Evolutionary conservation across 2,329 filamentous ascomycete species (phyloP).

Genomic region (Venturiaceae sp.): DNA sequence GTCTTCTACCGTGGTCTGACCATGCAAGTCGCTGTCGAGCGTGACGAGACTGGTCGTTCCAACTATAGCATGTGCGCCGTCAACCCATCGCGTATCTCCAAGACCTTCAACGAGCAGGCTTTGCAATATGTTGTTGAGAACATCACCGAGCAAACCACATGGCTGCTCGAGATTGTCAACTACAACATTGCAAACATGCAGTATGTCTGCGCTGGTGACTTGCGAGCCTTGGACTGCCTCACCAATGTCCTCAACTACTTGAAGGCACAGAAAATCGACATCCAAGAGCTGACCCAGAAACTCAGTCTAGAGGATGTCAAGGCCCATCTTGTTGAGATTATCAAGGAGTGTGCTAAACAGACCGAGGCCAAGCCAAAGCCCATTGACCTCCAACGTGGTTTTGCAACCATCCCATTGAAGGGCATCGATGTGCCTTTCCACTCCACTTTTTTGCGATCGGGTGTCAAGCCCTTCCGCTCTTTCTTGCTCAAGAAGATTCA

Average conservation of each 20-base stretch:
- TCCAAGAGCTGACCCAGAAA: conserved; percentile 81
- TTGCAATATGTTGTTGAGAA: conserved; percentile 95
- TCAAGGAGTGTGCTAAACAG: conserved; percentile 75
- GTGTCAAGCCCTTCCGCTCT: conserved; percentile 96
- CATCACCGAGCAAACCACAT: conserved; percentile 85
- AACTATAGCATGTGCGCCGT: conserved; percentile 99
- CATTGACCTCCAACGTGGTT: conserved; percentile 84
- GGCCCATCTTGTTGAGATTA: conserved; percentile 80
- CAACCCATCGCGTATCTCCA: conserved; percentile 95
- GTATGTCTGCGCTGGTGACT: conserved; percentile 58
- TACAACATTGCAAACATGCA: conserved; percentile 68
- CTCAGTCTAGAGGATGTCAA: conserved; percentile 86
- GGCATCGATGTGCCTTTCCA: conserved; percentile 99
- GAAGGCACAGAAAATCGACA: conserved; percentile 95
- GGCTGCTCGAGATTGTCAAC: conserved; percentile 98
- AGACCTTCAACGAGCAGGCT: conserved; percentile 97
- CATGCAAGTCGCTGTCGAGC: conserved; percentile 98
- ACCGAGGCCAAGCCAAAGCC: conserved; percentile 84
- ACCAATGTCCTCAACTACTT: conserved; percentile 86
- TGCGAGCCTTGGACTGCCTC: conserved; percentile 55
- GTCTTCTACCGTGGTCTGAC: conserved; percentile 98
- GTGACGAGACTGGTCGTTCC: conserved; percentile 82
- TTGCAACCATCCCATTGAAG: conserved; percentile 91
- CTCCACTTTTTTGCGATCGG: conserved; percentile 93
- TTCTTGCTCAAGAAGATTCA: conserved; percentile 99